Evolutionary conservation across 2,329 filamentous ascomycete species (phyloP).

Genomic region (Penicillium sp.): DNA sequence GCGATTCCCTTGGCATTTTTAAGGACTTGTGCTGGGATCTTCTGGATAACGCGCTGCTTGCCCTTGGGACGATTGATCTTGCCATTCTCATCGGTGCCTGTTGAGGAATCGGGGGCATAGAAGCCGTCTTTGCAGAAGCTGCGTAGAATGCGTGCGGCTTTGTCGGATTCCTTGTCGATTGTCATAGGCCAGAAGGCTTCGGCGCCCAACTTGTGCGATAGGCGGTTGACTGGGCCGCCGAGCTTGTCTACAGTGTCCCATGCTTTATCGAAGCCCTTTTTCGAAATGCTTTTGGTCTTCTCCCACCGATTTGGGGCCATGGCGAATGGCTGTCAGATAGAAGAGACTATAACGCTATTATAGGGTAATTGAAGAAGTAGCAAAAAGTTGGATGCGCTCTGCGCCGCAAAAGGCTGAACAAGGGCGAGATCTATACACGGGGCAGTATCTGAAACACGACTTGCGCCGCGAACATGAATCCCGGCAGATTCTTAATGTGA

Average conservation of each 20-base stretch:
- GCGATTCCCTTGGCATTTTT: conserved; percentile 85
- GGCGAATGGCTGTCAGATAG: conserved; percentile 7
- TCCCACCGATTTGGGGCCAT: conserved; percentile 55
- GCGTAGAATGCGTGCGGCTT: conserved; percentile 82
- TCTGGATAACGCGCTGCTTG: conserved; percentile 67
- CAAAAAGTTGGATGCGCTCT: not conserved
- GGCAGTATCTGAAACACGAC: conserved; percentile 10
- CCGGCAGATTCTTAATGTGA: conserved; percentile 8
- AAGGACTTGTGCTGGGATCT: conserved; percentile 82
- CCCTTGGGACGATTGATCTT: conserved; percentile 54
- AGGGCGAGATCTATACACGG: conserved; percentile 9
- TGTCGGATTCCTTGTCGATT: conserved; percentile 85
- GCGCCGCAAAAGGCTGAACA: not conserved
- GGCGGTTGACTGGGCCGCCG: conserved; percentile 71
- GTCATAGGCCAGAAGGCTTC: conserved; percentile 85
- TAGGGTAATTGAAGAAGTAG: not conserved
- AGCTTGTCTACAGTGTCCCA: conserved; percentile 67
- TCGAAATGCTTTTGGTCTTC: conserved; percentile 51
- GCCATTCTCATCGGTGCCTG: conserved; percentile 42
- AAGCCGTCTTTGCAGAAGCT: conserved; percentile 85
- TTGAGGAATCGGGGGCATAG: conserved; percentile 57
- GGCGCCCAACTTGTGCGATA: conserved; percentile 76
- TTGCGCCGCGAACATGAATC: conserved; percentile 17
- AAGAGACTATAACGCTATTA: not conserved
- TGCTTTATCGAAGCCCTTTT: conserved; percentile 71